Conservation (phyloP, 331 rosid species). For the Dryas integrifolia region DNA sequence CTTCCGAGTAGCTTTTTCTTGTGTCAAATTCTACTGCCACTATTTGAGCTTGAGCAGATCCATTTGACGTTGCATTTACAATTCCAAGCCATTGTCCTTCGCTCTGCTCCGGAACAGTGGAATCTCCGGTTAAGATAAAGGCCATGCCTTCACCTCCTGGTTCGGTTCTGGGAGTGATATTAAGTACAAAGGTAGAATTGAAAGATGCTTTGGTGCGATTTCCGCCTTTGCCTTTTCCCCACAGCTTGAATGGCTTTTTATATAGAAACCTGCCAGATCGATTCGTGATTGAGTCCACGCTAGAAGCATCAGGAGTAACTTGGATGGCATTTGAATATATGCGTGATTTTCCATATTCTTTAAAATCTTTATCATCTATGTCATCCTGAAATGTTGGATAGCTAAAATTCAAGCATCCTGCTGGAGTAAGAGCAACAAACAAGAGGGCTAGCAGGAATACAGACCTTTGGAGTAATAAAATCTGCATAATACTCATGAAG, state of each 20-base stretch:
- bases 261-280: constrained; percentile 48
- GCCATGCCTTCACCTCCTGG: constrained; percentile 75
- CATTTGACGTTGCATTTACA: constrained; percentile 46
- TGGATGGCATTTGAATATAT: constrained; percentile 41
- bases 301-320: constrained; percentile 53
- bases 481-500: background rate
- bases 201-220: constrained; percentile 34
- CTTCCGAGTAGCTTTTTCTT: constrained; percentile 43
- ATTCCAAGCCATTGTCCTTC: constrained; percentile 65
- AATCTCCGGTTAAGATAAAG: constrained; percentile 45
- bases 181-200: constrained; percentile 56
- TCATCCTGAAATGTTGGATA: constrained; percentile 31
- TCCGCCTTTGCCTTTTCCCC: constrained; percentile 30
- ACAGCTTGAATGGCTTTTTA: constrained; percentile 32
- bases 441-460: constrained; percentile 26
- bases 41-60: constrained; percentile 28
- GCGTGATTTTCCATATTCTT: constrained; percentile 13
- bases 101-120: constrained; percentile 41
- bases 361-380: background rate
- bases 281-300: background rate
- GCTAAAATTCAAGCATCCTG: constrained; percentile 38
- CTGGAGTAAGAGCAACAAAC: constrained; percentile 24
- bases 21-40: constrained; percentile 77
- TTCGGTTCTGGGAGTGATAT: constrained; percentile 16
- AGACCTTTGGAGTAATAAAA: background rate